These are phyloP conservation scores for Typha latifolia DNA, from an alignment of 176 grass and related monocot species.

Conservation along the genomic window DNA sequence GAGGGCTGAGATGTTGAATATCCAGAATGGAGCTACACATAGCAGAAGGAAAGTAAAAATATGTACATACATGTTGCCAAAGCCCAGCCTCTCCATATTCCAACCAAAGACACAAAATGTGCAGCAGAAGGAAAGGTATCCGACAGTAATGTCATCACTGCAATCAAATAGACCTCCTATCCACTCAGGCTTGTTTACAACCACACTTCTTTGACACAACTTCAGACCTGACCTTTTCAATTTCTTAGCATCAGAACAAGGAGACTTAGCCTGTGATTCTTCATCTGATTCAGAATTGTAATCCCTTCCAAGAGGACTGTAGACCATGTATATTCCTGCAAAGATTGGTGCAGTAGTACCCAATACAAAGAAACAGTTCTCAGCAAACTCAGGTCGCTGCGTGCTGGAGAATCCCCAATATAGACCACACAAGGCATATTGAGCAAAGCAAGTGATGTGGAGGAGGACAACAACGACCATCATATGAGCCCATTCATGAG, in stretches of 20 bases:
- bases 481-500: slow-evolving; percentile 50
- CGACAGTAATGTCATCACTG: background rate
- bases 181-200: slow-evolving; percentile 52
- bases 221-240: background rate
- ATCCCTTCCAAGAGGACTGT: slow-evolving; percentile 70
- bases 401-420: slow-evolving; percentile 53
- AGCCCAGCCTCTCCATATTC: slow-evolving; percentile 65
- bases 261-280: slow-evolving; percentile 7
- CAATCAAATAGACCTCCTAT: slow-evolving; percentile 48
- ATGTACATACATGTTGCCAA: slow-evolving; percentile 67
- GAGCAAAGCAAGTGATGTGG: slow-evolving; percentile 58
- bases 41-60: slow-evolving; percentile 48
- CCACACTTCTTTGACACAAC: slow-evolving; percentile 25
- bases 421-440: slow-evolving; percentile 51
- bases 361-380: slow-evolving; percentile 52
- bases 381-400: slow-evolving; percentile 48
- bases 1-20: slow-evolving; percentile 60
- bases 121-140: slow-evolving; percentile 47
- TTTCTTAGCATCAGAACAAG: background rate
- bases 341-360: slow-evolving; percentile 37
- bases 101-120: slow-evolving; percentile 70
- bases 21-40: slow-evolving; percentile 63
- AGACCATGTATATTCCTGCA: slow-evolving; percentile 39
- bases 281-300: slow-evolving; percentile 25
- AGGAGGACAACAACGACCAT: slow-evolving; percentile 60